These are phyloP conservation scores for Cornus kousa DNA, from an alignment of 148 eudicot genomes.

Conservation along the genomic window DNA sequence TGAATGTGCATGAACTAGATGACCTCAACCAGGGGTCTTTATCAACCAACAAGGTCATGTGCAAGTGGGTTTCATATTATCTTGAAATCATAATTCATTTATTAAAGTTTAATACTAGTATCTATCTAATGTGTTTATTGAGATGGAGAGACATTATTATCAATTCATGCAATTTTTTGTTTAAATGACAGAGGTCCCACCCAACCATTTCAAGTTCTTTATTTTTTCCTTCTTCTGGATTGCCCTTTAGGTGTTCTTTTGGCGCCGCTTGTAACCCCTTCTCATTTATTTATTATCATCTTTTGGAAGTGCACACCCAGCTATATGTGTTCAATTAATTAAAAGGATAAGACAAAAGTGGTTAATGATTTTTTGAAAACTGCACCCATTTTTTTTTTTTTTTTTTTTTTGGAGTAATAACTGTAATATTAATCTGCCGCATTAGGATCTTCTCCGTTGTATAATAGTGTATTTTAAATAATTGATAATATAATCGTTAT, in stretches of 20 bases:
- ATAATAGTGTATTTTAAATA: too few species aligned
- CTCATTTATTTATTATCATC: background rate
- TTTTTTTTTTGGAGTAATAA: too few species aligned
- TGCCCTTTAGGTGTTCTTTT: background rate
- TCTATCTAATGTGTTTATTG: too few species aligned
- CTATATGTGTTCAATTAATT: background rate
- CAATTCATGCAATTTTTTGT: background rate
- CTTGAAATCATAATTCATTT: background rate
- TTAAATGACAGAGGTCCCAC: background rate
- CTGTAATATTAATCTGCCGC: too few species aligned
- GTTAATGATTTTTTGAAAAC: too few species aligned
- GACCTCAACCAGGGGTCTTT: background rate
- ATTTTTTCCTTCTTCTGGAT: background rate
- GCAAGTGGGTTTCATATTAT: background rate
- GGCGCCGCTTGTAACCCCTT: background rate
- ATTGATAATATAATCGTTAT: too few species aligned
- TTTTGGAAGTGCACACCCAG: background rate
- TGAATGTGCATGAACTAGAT: too few species aligned
- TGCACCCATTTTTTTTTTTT: too few species aligned
- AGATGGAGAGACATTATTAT: background rate
- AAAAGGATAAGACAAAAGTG: too few species aligned
- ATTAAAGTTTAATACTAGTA: too few species aligned
- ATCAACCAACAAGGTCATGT: background rate
- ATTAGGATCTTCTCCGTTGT: too few species aligned
- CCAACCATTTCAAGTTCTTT: background rate